A percentile compares a stretch with the other conserved stretches of the same genome.
Evolutionary conservation across 2,329 filamentous ascomycete genomes (phyloP).

Genomic region (Monosporascus cannonballus): DNA sequence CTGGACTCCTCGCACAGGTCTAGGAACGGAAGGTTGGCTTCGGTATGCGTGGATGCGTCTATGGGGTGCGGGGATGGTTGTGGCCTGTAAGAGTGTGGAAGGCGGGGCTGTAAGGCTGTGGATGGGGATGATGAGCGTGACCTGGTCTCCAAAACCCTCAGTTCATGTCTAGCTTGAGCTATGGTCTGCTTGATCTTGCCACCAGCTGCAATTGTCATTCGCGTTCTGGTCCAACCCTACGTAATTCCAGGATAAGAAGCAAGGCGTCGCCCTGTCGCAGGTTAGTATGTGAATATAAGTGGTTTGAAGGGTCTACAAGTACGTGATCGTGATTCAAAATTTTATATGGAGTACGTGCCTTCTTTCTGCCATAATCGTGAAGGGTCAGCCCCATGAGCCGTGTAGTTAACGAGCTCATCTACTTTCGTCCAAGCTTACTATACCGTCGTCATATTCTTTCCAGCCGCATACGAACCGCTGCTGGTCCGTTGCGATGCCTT

Average conservation of each 20-base stretch:
- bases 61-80: slow-evolving; percentile 30
- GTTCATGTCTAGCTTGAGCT: neutral
- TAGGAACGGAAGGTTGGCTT: slow-evolving; percentile 31
- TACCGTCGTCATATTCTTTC: neutral
- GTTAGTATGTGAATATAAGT: too few relatives aligned
- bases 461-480: neutral
- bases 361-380: neutral
- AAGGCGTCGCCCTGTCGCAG: too few relatives aligned
- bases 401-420: neutral
- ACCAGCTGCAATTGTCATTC: slow-evolving; percentile 12
- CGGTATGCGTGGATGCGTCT: slow-evolving; percentile 25
- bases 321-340: too few relatives aligned
- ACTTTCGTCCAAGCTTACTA: neutral
- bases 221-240: too few relatives aligned
- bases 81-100: slow-evolving; percentile 31
- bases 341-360: neutral
- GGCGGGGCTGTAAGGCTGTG: slow-evolving; percentile 29
- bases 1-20: slow-evolving; percentile 18
- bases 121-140: slow-evolving; percentile 16
- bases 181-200: slow-evolving; percentile 15
- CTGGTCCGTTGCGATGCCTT: neutral
- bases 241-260: too few relatives aligned
- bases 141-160: slow-evolving; percentile 3
- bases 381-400: neutral
- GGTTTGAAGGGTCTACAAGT: too few relatives aligned